Evolutionary conservation across 176 grass and related monocot species (phyloP), one percentile per base, ranked within the genome.

Genomic region (Eragrostis curvula): DNA sequence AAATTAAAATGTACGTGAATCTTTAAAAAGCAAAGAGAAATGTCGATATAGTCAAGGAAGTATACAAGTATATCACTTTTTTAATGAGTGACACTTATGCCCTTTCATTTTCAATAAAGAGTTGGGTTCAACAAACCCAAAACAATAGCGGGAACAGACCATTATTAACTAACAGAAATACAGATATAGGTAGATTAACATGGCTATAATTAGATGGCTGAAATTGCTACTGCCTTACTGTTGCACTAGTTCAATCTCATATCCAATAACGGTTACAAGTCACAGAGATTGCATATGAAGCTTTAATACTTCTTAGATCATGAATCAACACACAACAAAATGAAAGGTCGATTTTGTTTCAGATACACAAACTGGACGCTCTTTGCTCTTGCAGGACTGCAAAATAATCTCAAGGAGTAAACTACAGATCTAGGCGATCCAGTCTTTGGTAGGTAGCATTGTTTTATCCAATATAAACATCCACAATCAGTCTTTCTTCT

Each of bases 381-480:
- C 18, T 45, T 28, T 46, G 59, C 71, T 63, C 23, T 82, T 39
- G 32, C 64, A 82, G 17, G 29, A 58, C 14, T 12, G 8, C 16
- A 70, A 12, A 50, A 49, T 61, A 50, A 29, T 76, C 36, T 76
- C 32, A 76, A 75, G 72, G 20, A 27, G 30, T 55, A 32, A 61
- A 27, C 40, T 67, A 67, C 17, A 86, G 47, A 82, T 48, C 30
- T 29, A 17, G 47, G 45, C 25, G 57, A 27, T 50, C 10, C 25
- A 80, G 3, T 49, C 25, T 50, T 70, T 49, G 52, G 30, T 43
- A 71, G 20, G 70, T 46, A 56, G 74, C 16, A 49, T 18, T 24
- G 47, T n/a, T 85, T 16, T 70, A 62, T 73, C 68, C 48, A 66
- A 74, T 66, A 46, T 73, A 67, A 86, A 79, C 70, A 68, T 48